Base-by-base conservation (phyloP, 2,329 filamentous ascomycete genomes). In the Trichoderma breve region DNA sequence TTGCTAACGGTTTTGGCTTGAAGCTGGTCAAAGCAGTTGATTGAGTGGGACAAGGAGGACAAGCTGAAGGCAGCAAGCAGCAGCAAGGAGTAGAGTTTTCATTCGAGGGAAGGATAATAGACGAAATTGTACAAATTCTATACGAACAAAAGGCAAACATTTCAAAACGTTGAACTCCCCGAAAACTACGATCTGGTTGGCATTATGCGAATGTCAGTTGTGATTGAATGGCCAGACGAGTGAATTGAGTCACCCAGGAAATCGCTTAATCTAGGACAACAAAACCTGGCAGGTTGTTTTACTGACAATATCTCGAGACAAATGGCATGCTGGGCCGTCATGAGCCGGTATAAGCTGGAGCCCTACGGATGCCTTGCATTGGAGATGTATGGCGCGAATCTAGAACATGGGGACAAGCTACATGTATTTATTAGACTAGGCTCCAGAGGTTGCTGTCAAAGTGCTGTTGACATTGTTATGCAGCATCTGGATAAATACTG, bases 1-100 rank as follows among this genome's bases (percentile, higher is more conserved):
- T 62, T 61, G 57, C 67, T 70, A 26, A 70, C 57, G 7, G 30
- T 24, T 47, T 28, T 61, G 28, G 12, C n/a, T 36, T 71, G 70
- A 61, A 85, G 83, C 75, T 85, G 83, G 83, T 84, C 83, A 73
- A 84, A 80, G 76, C 83, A 85, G 72, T 77, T 85, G 80, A 82
- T 81, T 73, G 78, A 82, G 74, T 84, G 81, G 81, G 83, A 84
- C 71, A 82, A 81, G 76, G 82, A 84, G 79, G 83, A 84, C 64
- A 78, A 76, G 68, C 71, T 76, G 72, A 81, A 81, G 72, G 76
- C 79, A 70, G 75, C 74, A 51, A 77, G 80, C 73, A 76, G 66
- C 26, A 62, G 73, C 71, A 77, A 79, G 74, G 78, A 79, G 70
- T 78, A 75, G 75, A 72, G 39, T 60, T 43, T n/a, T 14, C 3